Evolutionary conservation across 2,329 filamentous ascomycete species (phyloP), one percentile per base, ranked within the genome.

Genomic region (Domatiomyces globalis): DNA sequence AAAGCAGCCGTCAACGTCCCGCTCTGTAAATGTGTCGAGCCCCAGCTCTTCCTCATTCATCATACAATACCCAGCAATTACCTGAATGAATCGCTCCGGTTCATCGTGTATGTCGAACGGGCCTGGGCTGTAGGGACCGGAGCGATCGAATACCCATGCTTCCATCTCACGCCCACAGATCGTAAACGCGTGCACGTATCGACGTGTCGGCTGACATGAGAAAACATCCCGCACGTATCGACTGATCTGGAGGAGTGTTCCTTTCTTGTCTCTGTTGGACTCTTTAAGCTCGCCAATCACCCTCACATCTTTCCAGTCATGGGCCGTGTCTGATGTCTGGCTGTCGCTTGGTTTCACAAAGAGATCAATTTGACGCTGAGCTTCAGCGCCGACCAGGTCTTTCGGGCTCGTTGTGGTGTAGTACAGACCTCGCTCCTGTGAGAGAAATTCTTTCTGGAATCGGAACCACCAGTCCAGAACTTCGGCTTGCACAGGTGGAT

Each of bases 221-320:
- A 66, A 66, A 12, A 64, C 9, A 29, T n/a, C n/a, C n/a, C n/a
- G n/a, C n/a, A n/a, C n/a, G n/a, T n/a, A n/a, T n/a, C n/a, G n/a
- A n/a, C n/a, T 5, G n/a, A n/a, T n/a, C 27, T 36, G 52, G 27
- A 63, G 49, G 19, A 63, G 54, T 54, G 39, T 58, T 42, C 51
- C 55, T 61, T 54, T 60, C 52, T 56, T 9, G 9, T 64, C 69
- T 1, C 54, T 55, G 10, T 63, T 75, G 10, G 67, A 75, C 54
- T 56, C 50, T 10, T 53, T 53, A 20, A 54, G 49, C 46, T 58
- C 52, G 3, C 54, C 49, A 25, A 55, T 29, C 9, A 52, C 51
- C 20, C 17, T 17, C 18, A 53, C 52, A 53, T 54, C 47, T 18
- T 20, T 27, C 51, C 51, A 55, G 18, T 54, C 46, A 43, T 20